Conservation (phyloP, 1,284 basidiomycete species). For the Flammula alnicola region DNA sequence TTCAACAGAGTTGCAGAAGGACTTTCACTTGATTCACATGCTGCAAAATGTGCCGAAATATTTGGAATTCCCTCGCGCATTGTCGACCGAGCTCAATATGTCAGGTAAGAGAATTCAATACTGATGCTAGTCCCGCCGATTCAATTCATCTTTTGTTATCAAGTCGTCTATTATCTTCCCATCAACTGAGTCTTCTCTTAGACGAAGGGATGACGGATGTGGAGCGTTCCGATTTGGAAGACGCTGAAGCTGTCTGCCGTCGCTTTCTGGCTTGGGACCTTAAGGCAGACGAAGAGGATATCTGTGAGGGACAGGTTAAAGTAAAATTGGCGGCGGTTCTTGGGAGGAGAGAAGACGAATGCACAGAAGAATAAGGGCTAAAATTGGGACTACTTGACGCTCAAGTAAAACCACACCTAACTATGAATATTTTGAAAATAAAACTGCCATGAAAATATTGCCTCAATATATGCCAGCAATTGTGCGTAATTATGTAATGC, state of each 20-base stretch:
- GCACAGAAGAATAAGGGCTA: no score
- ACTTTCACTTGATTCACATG: conserved; percentile 77
- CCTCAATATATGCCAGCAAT: no score
- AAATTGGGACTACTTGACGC: no score
- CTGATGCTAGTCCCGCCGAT: conserved; percentile 3
- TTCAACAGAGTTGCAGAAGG: conserved; percentile 78
- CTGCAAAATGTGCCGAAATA: conserved; percentile 80
- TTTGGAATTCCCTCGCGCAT: conserved; percentile 77
- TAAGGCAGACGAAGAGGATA: conserved; percentile 30
- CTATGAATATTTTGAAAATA: no score
- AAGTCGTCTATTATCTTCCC: conserved; percentile 66
- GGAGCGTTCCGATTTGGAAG: conserved; percentile 68
- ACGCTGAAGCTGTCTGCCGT: conserved; percentile 76
- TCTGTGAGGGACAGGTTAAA: conserved; percentile 38
- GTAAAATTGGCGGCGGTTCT: conserved; percentile 42
- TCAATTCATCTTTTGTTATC: conserved; percentile 7
- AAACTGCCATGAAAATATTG: no score
- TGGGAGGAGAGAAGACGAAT: conserved; percentile 25
- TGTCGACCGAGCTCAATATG: conserved; percentile 73
- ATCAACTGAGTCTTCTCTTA: conserved; percentile 72
- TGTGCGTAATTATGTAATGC: no score
- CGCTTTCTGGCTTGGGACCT: conserved; percentile 80
- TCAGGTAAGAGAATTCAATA: conserved; percentile 58
- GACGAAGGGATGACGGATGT: conserved; percentile 75
- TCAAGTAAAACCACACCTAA: no score